Evolutionary conservation across 2,329 filamentous ascomycete genomes (phyloP).

Genomic region (Dactylonectria estremocensis): DNA sequence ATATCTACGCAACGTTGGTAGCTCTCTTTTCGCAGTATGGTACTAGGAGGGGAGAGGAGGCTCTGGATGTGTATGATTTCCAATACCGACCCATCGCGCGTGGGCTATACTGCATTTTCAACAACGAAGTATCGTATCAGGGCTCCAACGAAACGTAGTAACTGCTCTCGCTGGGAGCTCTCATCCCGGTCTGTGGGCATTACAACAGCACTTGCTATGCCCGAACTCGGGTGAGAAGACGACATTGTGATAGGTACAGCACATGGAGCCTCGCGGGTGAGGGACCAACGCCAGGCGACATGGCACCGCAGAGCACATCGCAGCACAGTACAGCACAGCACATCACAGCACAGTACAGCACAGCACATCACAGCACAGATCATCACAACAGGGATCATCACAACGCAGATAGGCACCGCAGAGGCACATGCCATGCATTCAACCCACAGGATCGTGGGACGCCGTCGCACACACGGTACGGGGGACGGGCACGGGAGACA

Average conservation of each 20-base stretch:
- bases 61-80: constrained; percentile 47
- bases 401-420: neutral
- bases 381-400: no score
- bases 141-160: constrained; percentile 25
- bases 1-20: neutral
- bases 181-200: neutral
- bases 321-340: neutral
- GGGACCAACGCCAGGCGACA: no score
- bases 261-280: no score
- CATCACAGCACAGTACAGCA: neutral
- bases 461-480: neutral
- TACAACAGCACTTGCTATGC: neutral
- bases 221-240: no score
- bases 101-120: constrained; percentile 23
- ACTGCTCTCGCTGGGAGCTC: constrained; percentile 11
- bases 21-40: constrained; percentile 1
- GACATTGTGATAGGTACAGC: no score
- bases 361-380: no score
- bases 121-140: constrained; percentile 8
- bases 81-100: constrained; percentile 39
- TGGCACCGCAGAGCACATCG: neutral
- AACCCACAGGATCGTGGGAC: neutral
- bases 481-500: neutral
- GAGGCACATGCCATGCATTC: neutral
- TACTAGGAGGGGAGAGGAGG: neutral